Base-by-base conservation (phyloP, 2,329 filamentous ascomycete species). In the Phialemoniopsis sp. region DNA sequence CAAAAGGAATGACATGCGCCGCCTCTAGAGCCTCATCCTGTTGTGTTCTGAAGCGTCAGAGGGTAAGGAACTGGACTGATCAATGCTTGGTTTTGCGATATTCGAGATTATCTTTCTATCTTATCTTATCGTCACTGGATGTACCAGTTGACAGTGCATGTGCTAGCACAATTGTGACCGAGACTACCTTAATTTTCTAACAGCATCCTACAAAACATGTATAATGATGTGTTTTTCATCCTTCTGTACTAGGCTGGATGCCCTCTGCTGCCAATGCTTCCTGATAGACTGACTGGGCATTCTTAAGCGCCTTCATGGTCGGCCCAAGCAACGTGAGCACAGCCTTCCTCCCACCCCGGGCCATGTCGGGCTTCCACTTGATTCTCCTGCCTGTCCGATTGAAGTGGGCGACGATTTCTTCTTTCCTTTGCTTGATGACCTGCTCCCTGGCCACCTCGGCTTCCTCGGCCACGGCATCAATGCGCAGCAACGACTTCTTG, bases 321-420 rank as follows among this genome's bases (percentile, higher is more conserved):
- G 89, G 87, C 41, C 78, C 78, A 60, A 95, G 79, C 51, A 97
- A 73, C 48, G 82, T 79, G 49, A 82, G 72, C 4, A 96, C 88
- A 3, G 83, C 85, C 46, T 81, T 80, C 46, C 75, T 76, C 0
- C 93, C 93, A 5, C 91, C 91, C 9, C 77, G 78, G 13, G 93
- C 72, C 41, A 74, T 76, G 31, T 78, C 77, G 14, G 80, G 66
- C 54, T 87, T 85, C 59, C 86, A 80, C 43, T 77, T 78, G 18
- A 84, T 70, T 62, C 84, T 87, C 63, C 84, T 87, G 7, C 84
- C 82, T 1, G 89, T 93, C 45, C 75, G 74, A 52, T 86, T 73
- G 50, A 82, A 85, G 42, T 86, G 70, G 40, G 84, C 78, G 38
- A 82, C 74, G 13, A 88, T 84, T 51, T 89, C 81, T 47, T 77